Percentiles rank a stretch among this genome's conserved stretches.
Evolutionary conservation across 2,329 filamentous ascomycete genomes (phyloP).

Genomic region (Penicillium sp.): DNA sequence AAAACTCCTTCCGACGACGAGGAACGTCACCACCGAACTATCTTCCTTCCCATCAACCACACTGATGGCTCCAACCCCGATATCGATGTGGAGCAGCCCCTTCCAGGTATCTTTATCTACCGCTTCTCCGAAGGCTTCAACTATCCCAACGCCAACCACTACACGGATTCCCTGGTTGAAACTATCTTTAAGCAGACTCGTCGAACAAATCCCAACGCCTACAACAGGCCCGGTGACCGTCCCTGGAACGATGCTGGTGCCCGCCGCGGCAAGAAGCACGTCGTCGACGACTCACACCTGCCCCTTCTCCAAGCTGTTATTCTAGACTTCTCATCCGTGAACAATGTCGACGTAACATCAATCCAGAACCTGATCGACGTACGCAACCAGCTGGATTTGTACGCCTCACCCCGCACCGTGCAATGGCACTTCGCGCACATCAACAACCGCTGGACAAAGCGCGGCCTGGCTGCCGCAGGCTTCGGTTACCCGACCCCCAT

Average conservation of each 20-base stretch:
- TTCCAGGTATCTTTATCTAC: conserved; percentile 94
- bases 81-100: conserved; percentile 73
- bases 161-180: conserved; percentile 72
- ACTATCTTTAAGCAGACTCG: conserved; percentile 70
- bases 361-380: conserved; percentile 92
- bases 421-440: conserved; percentile 97
- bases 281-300: conserved; percentile 48
- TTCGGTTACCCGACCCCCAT: conserved; percentile 75
- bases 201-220: conserved; percentile 69
- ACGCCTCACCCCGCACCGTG: conserved; percentile 74
- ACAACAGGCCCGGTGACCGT: conserved; percentile 67
- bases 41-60: conserved; percentile 85
- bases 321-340: conserved; percentile 88
- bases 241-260: conserved; percentile 95
- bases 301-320: conserved; percentile 85
- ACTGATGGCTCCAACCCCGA: conserved; percentile 87
- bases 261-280: conserved; percentile 52
- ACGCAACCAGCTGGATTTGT: conserved; percentile 86
- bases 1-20: conserved; percentile 35
- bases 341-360: conserved; percentile 90
- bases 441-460: conserved; percentile 92
- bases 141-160: conserved; percentile 89
- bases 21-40: conserved; percentile 62
- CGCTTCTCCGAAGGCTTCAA: conserved; percentile 93
- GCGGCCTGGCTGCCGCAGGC: conserved; percentile 78